These are phyloP conservation scores for Trypethelium eluteriae DNA, from an alignment of 495 filamentous ascomycete genomes.

Conservation along the genomic window DNA sequence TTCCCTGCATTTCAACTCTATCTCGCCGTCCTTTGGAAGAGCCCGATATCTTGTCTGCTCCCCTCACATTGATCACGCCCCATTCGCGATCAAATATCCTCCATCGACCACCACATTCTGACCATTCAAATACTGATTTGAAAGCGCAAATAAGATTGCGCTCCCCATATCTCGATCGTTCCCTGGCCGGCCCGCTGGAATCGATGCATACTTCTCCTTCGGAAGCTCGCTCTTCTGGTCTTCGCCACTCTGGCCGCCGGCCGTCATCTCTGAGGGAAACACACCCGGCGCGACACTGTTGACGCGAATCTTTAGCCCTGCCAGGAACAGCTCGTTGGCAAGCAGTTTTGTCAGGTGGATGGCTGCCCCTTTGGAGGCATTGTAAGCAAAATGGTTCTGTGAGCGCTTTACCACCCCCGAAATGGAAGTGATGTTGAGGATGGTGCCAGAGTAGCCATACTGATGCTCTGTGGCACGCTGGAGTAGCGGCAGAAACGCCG, in stretches of 20 bases:
- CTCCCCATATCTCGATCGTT: conserved; percentile 69
- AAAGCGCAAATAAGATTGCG: conserved; percentile 53
- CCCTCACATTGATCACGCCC: conserved; percentile 11
- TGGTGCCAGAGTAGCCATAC: conserved; percentile 24
- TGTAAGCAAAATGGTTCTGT: conserved; percentile 32
- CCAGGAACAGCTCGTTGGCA: conserved; percentile 25
- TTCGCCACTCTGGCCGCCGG: conserved; percentile 44
- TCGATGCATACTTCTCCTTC: conserved; percentile 52
- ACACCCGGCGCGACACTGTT: conserved; percentile 50
- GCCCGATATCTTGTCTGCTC: not conserved
- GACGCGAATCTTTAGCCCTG: conserved; percentile 29
- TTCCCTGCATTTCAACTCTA: not conserved
- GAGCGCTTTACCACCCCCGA: conserved; percentile 25
- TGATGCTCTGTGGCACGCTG: conserved; percentile 23
- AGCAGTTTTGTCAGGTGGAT: conserved; percentile 31
- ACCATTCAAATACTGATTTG: conserved; percentile 67
- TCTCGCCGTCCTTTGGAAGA: no score
- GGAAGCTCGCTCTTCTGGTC: conserved; percentile 58
- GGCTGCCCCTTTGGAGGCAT: conserved; percentile 27
- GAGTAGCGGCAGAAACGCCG: conserved; percentile 29
- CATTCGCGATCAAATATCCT: conserved; percentile 28
- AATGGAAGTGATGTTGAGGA: conserved; percentile 31
- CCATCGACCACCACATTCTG: conserved; percentile 62
- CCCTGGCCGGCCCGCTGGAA: conserved; percentile 55
- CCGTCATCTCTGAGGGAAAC: conserved; percentile 50